These are phyloP conservation scores for Solanum okadae DNA, from an alignment of 257 asterid species.

Conservation along the genomic window DNA sequence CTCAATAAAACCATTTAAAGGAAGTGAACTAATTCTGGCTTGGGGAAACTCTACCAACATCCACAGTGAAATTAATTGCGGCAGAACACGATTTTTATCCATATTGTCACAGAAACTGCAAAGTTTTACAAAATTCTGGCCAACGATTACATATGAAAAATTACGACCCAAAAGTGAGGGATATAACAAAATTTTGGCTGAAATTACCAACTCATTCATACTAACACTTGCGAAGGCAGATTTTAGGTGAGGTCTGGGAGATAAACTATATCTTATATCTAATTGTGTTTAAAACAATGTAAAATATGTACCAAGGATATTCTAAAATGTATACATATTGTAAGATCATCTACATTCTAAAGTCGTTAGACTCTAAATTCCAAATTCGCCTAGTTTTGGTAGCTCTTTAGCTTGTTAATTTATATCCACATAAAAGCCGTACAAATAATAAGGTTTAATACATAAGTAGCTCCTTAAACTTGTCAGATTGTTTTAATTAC, in stretches of 20 bases:
- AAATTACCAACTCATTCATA: not conserved
- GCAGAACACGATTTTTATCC: not conserved
- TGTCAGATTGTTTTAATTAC: no score
- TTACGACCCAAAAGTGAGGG: not conserved
- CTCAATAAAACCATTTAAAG: not conserved
- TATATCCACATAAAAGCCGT: not conserved
- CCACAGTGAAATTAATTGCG: not conserved
- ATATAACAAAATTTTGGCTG: not conserved
- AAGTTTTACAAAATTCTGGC: not conserved
- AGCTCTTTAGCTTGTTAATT: not conserved
- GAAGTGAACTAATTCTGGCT: not conserved
- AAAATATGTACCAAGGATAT: not conserved
- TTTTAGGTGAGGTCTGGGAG: not conserved
- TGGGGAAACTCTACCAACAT: not conserved
- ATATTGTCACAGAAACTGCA: not conserved
- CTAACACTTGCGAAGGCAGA: not conserved
- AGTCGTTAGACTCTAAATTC: not conserved
- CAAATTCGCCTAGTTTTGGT: not conserved
- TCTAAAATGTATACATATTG: not conserved
- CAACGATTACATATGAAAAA: not conserved
- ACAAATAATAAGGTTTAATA: not conserved
- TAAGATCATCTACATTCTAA: not conserved
- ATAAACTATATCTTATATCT: not conserved
- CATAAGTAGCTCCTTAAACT: not conserved
- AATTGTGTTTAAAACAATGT: not conserved